Base-by-base conservation (phyloP, 371 early-diverging fungal species). In the Basidiobolus meristosporus region DNA sequence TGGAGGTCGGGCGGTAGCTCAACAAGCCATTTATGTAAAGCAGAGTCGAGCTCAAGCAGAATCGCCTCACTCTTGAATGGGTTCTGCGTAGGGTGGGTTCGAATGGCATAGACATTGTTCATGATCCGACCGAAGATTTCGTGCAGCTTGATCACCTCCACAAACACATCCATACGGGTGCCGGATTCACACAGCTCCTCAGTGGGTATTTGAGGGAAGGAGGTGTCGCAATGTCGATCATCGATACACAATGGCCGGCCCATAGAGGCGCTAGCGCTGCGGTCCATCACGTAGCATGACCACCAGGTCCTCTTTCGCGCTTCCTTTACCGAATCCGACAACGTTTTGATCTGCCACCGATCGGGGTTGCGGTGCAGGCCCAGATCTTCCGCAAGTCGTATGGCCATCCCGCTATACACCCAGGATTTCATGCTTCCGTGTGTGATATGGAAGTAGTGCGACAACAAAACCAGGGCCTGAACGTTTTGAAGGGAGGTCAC, bases 231-330 rank as follows among this genome's bases (percentile, higher is more conserved):
- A 39, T 67, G 64, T 28, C 60, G 48, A 31, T 67, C 68, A 19
- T 62, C 45, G 18, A 67, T 63, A 1, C 61, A 60, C 33, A 63
- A 28, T 4, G 68, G 68, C 34, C 63, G 60, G 12, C 63, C 63
- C 40, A 50, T 41, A 16, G 38, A 44, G 7, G 58, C 52, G 31
- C 57, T 50, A 4, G 46, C 39, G 57, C 63, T 60, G 7, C 74
- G 58, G 50, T 77, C 77, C 28, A 68, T 40, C 6, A 77, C 39
- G 40, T 69, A 72, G 33, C 66, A 67, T 3, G 63, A 58, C 60
- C 71, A 73, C 55, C 71, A 77, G 1, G 72, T 54, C 2, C 77
- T 61, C 42, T 68, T 68, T 7, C 74, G 59, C 0, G 63, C 56
- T 53, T 77, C 73, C 2, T 58, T 56, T 41, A 73, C 71, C 4